Conservation (phyloP, 345 rosid genomes). For the Diplotaxis tenuifolia region DNA sequence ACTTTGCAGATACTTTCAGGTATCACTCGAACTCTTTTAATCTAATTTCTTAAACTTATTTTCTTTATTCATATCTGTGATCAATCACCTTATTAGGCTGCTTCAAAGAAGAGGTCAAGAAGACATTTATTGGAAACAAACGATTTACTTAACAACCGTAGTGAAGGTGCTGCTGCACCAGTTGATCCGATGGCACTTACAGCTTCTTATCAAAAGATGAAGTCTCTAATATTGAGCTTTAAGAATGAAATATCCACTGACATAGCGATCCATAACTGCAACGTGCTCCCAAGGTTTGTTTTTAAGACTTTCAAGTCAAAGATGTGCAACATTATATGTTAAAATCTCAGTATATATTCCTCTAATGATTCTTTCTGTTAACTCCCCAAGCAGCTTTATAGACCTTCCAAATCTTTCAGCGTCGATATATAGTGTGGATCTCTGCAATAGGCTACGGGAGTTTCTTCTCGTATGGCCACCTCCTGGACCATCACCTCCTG, state of each 20-base stretch:
- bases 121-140: slow-evolving; percentile 77
- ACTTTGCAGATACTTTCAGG: slow-evolving; percentile 87
- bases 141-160: slow-evolving; percentile 57
- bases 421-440: slow-evolving; percentile 79
- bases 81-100: slow-evolving; percentile 49
- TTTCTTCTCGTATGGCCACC: slow-evolving; percentile 87
- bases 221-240: slow-evolving; percentile 56
- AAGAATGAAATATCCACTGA: slow-evolving; percentile 80
- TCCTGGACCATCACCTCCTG: slow-evolving; percentile 79
- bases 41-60: neutral
- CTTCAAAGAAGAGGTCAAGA: slow-evolving; percentile 79
- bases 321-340: neutral
- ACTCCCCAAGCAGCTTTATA: slow-evolving; percentile 64
- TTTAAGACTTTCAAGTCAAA: slow-evolving; percentile 1
- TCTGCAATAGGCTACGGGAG: slow-evolving; percentile 73
- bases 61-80: slow-evolving; percentile 12
- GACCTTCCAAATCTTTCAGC: slow-evolving; percentile 89
- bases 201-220: slow-evolving; percentile 81
- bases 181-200: slow-evolving; percentile 50
- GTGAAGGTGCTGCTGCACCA: slow-evolving; percentile 43
- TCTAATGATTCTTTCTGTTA: slow-evolving; percentile 27
- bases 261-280: slow-evolving; percentile 73
- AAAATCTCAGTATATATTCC: neutral
- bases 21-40: slow-evolving; percentile 21
- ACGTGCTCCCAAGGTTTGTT: slow-evolving; percentile 78